Base-by-base conservation (phyloP, 2,329 filamentous ascomycete genomes). In the Phyllosticta paracitricarpa region DNA sequence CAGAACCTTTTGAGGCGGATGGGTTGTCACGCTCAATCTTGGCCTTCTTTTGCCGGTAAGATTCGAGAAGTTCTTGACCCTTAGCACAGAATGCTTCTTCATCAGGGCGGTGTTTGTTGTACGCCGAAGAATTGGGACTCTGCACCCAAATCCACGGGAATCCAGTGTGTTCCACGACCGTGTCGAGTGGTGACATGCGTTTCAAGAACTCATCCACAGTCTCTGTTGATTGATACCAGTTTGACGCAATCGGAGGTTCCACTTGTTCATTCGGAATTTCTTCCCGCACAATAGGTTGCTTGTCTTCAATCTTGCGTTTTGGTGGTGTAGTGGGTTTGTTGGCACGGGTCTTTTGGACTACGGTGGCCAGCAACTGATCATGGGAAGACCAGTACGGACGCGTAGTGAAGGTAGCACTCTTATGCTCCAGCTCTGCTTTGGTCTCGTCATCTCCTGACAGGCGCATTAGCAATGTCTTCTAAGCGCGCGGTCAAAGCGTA, bases 121-220 rank as follows among this genome's bases (percentile, higher is more conserved):
- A 63, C 78, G 75, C 61, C 76, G 28, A 77, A 58, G 24, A 68
- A 66, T 81, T 81, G 0, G 87, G 87, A 70, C 90, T 90, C 58
- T 80, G 81, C 52, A 89, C 82, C 76, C 82, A 91, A 56, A 96
- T 89, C 88, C 89, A 94, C 0, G 54, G 17, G n/a, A 62, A 58
- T 81, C 81, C 78, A 0, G 75, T 66, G 0, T 68, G 68, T 1
- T 71, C 73, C 3, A 74, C 70, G 2, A 77, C 72, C 1, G 85
- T 89, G 1, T 81, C 86, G 3, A 81, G 80, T 0, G 90, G 89
- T 0, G 87, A 87, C 0, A 92, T 77, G 8, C 89, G 84, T 8
- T 75, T 63, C 2, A 94, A 73, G 66, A 96, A 95, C 0, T 81
- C 79, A 7, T 82, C 73, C 1, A 88, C 74, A 0, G 81, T 81